phyloP scores from a whole-genome alignment of 164 flowering plant species.

The Vitis cinerea region DNA sequence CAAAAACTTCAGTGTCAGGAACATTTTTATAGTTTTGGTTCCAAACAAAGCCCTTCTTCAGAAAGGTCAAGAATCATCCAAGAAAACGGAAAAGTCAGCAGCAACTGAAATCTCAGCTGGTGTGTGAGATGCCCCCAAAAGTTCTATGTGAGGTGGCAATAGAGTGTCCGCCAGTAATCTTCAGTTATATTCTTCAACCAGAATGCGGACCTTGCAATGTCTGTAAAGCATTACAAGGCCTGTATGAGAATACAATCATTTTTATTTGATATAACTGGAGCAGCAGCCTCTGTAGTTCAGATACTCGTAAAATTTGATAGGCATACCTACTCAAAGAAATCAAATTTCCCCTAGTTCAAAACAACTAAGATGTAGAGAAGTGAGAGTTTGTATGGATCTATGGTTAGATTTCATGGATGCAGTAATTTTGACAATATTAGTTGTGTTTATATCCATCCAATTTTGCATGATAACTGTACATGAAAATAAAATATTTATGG shows the following conservation, averaged over 20 bases:
- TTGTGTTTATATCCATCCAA: no score
- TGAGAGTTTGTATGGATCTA: no score
- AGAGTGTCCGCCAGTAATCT: constrained; percentile 15
- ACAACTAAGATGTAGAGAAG: no score
- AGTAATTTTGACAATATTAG: no score
- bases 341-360: no score
- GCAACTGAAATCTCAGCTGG: constrained; percentile 54
- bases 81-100: constrained; percentile 53
- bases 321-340: no score
- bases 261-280: background rate
- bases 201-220: constrained; percentile 4
- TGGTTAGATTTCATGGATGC: no score
- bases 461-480: no score
- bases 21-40: constrained; percentile 58
- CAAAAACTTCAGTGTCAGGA: constrained; percentile 69
- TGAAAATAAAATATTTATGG: background rate
- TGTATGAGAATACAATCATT: background rate
- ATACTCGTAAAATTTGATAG: no score
- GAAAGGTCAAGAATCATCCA: constrained; percentile 61
- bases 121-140: constrained; percentile 24
- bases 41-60: constrained; percentile 67
- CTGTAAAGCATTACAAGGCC: constrained; percentile 22
- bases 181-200: constrained; percentile 5
- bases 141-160: constrained; percentile 1
- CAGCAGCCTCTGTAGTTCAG: no score